phyloP scores from a whole-genome alignment of 2,329 filamentous ascomycete genomes.

The Aspergillus sergii region DNA sequence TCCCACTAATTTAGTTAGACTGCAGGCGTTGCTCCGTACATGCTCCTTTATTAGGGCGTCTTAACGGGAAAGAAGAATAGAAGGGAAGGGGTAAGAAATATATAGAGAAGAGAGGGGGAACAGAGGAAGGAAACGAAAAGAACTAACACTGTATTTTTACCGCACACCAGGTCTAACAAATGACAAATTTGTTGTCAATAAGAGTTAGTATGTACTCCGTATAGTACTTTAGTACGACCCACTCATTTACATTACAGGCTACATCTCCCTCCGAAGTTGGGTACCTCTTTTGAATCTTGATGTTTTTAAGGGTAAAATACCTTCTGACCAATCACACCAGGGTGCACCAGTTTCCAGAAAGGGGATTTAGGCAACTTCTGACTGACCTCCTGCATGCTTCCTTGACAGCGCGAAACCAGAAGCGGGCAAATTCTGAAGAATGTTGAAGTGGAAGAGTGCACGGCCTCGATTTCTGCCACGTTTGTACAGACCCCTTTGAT shows the following conservation, averaged over 20 bases:
- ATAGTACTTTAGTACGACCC: neutral
- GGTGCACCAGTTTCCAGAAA: slow-evolving; percentile 8
- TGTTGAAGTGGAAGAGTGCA: slow-evolving; percentile 14
- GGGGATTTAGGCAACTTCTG: slow-evolving; percentile 5
- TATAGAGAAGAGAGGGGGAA: neutral
- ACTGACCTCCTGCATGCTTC: slow-evolving; percentile 17
- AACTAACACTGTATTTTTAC: neutral
- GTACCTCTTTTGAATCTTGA: neutral
- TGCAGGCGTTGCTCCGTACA: neutral
- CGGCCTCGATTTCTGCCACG: slow-evolving; percentile 26
- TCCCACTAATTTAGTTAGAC: neutral
- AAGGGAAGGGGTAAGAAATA: neutral
- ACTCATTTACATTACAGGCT: neutral
- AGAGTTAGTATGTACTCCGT: neutral
- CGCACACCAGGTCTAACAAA: neutral
- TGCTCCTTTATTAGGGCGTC: neutral
- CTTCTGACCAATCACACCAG: slow-evolving; percentile 1
- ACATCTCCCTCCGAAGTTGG: neutral
- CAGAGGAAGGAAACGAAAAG: neutral
- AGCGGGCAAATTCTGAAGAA: neutral
- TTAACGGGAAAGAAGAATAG: neutral
- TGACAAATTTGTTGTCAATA: neutral
- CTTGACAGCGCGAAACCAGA: slow-evolving; percentile 8
- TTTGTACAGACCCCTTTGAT: slow-evolving; percentile 26
- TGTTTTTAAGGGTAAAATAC: neutral